These are phyloP conservation scores for Anisodus tanguticus DNA, from an alignment of 257 asterid genomes.

Conservation along the genomic window DNA sequence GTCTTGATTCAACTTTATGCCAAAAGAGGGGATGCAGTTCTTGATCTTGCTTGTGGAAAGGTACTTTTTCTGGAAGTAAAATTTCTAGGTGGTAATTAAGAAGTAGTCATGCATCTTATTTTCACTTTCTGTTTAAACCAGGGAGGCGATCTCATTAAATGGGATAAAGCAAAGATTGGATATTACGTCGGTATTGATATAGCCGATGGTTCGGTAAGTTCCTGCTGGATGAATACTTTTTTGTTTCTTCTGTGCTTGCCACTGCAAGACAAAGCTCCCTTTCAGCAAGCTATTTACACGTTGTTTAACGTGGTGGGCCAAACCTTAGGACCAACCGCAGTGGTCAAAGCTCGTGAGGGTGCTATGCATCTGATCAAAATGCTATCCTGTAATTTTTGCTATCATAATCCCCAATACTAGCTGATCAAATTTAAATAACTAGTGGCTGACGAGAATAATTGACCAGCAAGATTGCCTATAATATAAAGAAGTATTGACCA, in stretches of 20 bases:
- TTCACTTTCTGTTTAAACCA: constrained; percentile 41
- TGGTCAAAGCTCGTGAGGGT: background rate
- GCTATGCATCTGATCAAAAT: background rate
- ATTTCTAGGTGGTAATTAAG: background rate
- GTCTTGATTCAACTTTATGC: constrained; percentile 54
- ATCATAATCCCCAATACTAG: background rate
- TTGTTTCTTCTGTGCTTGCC: background rate
- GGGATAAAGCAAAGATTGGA: constrained; percentile 97
- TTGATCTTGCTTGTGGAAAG: constrained; percentile 99
- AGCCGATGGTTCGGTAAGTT: constrained; percentile 93
- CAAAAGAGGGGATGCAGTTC: constrained; percentile 78
- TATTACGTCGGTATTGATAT: constrained; percentile 95
- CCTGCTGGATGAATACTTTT: background rate
- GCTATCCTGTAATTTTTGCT: background rate
- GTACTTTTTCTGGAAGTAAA: constrained; percentile 36
- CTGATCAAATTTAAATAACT: background rate
- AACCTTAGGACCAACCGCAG: background rate
- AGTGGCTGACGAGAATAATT: background rate
- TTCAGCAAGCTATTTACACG: background rate
- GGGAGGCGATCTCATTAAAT: constrained; percentile 99
- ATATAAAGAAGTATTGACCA: background rate
- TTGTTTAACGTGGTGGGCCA: background rate
- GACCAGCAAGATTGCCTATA: background rate
- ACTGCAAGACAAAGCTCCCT: background rate
- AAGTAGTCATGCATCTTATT: background rate